Evolutionary conservation across 352 stramenopile species (phyloP).

Genomic region (Blastocystis sp.): DNA sequence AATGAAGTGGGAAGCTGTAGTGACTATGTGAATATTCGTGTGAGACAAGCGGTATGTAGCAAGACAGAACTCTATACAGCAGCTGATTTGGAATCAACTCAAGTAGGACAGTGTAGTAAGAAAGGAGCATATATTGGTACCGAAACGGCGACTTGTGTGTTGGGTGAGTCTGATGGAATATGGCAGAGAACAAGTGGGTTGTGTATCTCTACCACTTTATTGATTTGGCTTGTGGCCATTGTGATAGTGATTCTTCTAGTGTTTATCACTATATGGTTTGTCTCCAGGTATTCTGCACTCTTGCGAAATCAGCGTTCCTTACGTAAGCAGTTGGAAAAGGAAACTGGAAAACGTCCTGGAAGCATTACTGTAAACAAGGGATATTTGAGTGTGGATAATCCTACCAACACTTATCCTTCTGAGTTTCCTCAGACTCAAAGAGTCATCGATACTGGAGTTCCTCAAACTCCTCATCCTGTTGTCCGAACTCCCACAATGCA

Average conservation of each 20-base stretch:
- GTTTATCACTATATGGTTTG: background rate
- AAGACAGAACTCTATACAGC: background rate
- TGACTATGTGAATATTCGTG: background rate
- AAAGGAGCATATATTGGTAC: background rate
- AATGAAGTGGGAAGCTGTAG: background rate
- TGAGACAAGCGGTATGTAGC: background rate
- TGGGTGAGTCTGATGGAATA: background rate
- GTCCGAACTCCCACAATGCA: background rate
- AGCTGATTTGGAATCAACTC: background rate
- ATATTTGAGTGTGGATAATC: background rate
- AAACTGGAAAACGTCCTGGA: background rate
- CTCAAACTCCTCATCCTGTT: background rate
- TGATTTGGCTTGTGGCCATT: too few species aligned
- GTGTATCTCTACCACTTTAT: too few species aligned
- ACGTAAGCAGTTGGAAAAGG: background rate
- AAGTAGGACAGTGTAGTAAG: background rate
- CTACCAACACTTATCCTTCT: background rate
- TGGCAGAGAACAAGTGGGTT: background rate
- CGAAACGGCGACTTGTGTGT: background rate
- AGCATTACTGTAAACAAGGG: background rate
- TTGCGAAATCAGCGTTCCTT: background rate
- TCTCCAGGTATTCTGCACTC: background rate
- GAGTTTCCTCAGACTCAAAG: background rate
- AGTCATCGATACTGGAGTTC: background rate
- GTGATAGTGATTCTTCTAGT: background rate